Percentiles rank a stretch among this genome's conserved stretches.
phyloP scores from a whole-genome alignment of 805 yeast genomes.

The Ogataea populi-albae region DNA sequence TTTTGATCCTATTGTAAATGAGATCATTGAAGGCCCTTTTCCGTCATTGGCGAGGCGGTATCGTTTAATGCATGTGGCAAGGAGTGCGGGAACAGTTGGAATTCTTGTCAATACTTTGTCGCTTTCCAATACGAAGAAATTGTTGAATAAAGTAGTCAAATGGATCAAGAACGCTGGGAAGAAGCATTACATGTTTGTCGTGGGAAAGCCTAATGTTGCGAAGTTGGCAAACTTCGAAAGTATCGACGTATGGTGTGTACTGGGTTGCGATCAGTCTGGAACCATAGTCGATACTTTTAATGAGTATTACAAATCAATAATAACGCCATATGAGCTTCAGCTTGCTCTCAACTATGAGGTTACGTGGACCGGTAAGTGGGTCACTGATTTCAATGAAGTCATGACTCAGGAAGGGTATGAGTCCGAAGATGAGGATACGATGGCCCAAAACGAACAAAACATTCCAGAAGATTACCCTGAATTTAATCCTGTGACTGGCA shows the following conservation, averaged over 20 bases:
- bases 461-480: conserved; percentile 66
- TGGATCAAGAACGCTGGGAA: conserved; percentile 75
- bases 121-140: conserved; percentile 63
- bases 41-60: conserved; percentile 84
- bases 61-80: conserved; percentile 79
- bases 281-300: conserved; percentile 74
- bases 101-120: conserved; percentile 88
- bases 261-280: conserved; percentile 95
- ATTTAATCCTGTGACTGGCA: conserved; percentile 88
- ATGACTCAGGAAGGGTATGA: conserved; percentile 38
- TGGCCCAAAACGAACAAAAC: conserved; percentile 21
- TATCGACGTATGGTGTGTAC: conserved; percentile 90
- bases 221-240: conserved; percentile 93
- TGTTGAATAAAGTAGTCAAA: conserved; percentile 58
- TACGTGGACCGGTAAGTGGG: conserved; percentile 94
- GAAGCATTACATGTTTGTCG: conserved; percentile 91
- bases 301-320: conserved; percentile 85
- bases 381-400: conserved; percentile 66
- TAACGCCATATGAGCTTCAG: conserved; percentile 88
- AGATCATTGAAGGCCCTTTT: conserved; percentile 54
- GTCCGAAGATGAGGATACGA: conserved; percentile 27
- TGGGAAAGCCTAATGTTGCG: conserved; percentile 97
- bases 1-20: conserved; percentile 41
- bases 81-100: conserved; percentile 91
- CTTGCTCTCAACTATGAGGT: conserved; percentile 75